Evolutionary conservation across 306 rosid genomes (phyloP).

Genomic region (Acacia melanoxylon): DNA sequence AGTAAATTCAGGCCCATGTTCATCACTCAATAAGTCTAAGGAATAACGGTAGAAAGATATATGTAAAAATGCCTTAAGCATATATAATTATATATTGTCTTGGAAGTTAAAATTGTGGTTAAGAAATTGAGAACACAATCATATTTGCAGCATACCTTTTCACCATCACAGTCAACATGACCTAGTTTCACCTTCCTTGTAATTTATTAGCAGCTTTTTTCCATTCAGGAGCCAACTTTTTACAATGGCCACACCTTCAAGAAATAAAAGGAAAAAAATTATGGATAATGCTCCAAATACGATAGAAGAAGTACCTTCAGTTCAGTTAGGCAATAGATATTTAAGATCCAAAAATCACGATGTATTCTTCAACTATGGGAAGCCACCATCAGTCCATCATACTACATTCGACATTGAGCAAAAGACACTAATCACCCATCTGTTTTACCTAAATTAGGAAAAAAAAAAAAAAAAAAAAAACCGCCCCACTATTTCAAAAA

Average conservation of each 20-base stretch:
- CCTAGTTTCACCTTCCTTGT: conserved; percentile 89
- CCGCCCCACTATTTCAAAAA: too few species aligned
- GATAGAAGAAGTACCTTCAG: conserved; percentile 13
- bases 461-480: too few species aligned
- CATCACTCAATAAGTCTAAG: neutral
- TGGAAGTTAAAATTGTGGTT: neutral
- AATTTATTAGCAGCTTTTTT: conserved; percentile 77
- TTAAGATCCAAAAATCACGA: neutral
- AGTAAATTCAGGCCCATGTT: too few species aligned
- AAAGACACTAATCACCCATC: too few species aligned
- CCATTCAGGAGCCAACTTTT: conserved; percentile 97
- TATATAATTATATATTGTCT: neutral
- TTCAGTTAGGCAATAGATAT: conserved; percentile 10
- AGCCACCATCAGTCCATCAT: too few species aligned
- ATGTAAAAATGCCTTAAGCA: neutral
- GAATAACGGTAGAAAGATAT: neutral
- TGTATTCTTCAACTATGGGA: conserved; percentile 10
- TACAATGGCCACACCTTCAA: conserved; percentile 97
- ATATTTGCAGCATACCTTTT: conserved; percentile 55
- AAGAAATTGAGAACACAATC: neutral
- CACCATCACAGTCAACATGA: conserved; percentile 96
- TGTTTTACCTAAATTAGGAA: too few species aligned
- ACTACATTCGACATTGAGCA: neutral
- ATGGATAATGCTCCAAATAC: conserved; percentile 16
- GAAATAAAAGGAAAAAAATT: conserved; percentile 28